Base-by-base conservation (phyloP, 2,329 filamentous ascomycete species). In the Aspergillus udagawae region DNA sequence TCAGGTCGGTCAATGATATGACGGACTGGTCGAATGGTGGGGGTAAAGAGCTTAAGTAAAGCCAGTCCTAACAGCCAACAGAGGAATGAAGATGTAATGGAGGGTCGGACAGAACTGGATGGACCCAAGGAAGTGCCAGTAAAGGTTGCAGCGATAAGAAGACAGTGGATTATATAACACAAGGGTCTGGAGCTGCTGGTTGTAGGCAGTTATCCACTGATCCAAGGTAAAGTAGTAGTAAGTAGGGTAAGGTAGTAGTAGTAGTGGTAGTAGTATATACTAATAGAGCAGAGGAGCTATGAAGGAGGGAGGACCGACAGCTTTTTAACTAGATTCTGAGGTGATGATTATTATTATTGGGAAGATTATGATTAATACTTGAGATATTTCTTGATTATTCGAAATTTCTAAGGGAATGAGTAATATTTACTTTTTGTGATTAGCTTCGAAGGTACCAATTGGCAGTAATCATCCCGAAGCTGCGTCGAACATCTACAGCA, bases 1-100 rank as follows among this genome's bases (percentile, higher is more conserved):
- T 45, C 59, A 57, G 54, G 38, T 28, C 44, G 48, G 51, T 58
- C 54, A 53, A 63, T 63, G 56, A 59, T 63, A 59, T 55, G 59
- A 62, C 52, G 55, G 60, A 27, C 9, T 25, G 21, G 44, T 25
- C 44, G 23, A 47, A 23, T 14, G 21, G 44, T 4, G 44, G 44
- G 44, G 44, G 44, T 47, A 29, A 35, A 20, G 27, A 38, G 25
- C 29, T 23, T 25, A 48, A 48, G 28, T 25, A 48, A 21, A 25
- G 49, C 51, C 51, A 50, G 53, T 49, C 28, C 45, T 8, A 49
- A 20, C 2, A 9, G 29, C 35, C 28, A 12, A 41, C 12, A 20
- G 21, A 5, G 38, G n/a, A 32, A 49, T 25, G 53, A 52, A 41
- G 52, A 54, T 48, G 55, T 57, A 57, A 57, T 57, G 23, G 55